A percentile compares a stretch with the other conserved stretches of the same genome.
Conservation (phyloP, 1,284 basidiomycete genomes). For the Abortiporus biennis region DNA sequence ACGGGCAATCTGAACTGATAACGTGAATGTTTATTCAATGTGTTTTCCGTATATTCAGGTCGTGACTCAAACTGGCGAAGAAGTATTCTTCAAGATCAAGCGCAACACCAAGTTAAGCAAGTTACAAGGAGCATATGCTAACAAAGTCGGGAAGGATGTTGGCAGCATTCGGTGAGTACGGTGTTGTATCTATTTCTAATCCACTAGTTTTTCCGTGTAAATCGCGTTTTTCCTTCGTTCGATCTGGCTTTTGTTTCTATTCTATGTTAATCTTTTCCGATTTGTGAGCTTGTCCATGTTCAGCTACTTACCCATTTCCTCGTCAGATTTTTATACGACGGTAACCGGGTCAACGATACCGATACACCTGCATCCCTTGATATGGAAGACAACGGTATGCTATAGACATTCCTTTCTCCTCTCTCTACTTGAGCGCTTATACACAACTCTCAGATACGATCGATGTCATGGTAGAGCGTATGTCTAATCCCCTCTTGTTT, state of each 20-base stretch:
- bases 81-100: conserved; percentile 99
- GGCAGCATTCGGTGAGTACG: conserved; percentile 82
- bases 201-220: neutral
- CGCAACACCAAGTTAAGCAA: conserved; percentile 91
- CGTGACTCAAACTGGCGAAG: conserved; percentile 73
- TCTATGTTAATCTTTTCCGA: neutral
- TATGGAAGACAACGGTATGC: conserved; percentile 79
- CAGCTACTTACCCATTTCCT: neutral
- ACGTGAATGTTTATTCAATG: conserved; percentile 1
- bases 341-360: conserved; percentile 74
- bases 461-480: conserved; percentile 92
- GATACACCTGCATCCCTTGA: conserved; percentile 81
- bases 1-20: neutral
- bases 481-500: conserved; percentile 27
- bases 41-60: conserved; percentile 41
- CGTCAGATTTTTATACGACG: conserved; percentile 82
- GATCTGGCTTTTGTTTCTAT: neutral
- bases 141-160: conserved; percentile 89
- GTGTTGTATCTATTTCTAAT: conserved; percentile 25
- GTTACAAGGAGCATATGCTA: conserved; percentile 89
- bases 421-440: conserved; percentile 1
- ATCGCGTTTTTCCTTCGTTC: conserved; percentile 1
- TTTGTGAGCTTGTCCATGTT: neutral
- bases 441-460: conserved; percentile 56
- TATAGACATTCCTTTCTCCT: conserved; percentile 3